A percentile compares a stretch with the other conserved stretches of the same genome.
phyloP scores from a whole-genome alignment of 441 rosid species.

The Kokia cookei region DNA sequence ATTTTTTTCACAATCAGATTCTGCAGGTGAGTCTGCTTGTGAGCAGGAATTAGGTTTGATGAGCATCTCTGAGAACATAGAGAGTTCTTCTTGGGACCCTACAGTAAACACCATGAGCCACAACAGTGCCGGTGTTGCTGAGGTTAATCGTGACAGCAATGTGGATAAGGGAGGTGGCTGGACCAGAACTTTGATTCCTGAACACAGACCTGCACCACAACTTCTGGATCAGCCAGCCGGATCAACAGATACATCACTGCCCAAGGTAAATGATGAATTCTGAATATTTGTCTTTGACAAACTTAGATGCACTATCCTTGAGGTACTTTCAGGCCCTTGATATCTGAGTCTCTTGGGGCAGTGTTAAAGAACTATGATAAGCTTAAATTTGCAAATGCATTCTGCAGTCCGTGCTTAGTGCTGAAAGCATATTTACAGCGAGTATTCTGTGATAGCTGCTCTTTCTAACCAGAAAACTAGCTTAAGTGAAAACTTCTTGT shows the following conservation, averaged over 20 bases:
- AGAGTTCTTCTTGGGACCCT: conserved; percentile 25
- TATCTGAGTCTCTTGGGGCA: conserved; percentile 1
- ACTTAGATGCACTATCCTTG: not conserved
- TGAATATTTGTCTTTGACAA: not conserved
- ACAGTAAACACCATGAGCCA: conserved; percentile 26
- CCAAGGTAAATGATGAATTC: conserved; percentile 46
- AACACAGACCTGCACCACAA: conserved; percentile 32
- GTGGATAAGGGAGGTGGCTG: conserved; percentile 33
- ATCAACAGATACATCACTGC: conserved; percentile 35
- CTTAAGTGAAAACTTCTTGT: not conserved
- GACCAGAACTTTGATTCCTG: conserved; percentile 47
- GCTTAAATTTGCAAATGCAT: not conserved
- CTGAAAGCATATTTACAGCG: not conserved
- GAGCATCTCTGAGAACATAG: conserved; percentile 65
- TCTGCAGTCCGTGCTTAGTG: not conserved
- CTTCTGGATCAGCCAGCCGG: conserved; percentile 31
- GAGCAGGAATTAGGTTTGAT: conserved; percentile 80
- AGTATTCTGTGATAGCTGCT: not conserved
- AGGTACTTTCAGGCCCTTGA: not conserved
- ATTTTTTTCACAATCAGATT: conserved; percentile 49
- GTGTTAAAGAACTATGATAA: not conserved
- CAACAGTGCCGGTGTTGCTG: conserved; percentile 26
- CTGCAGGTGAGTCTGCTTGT: conserved; percentile 56
- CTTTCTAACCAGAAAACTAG: not conserved
- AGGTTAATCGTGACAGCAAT: conserved; percentile 11